Percentiles rank a stretch among this genome's conserved stretches.
These are phyloP conservation scores for Gossypium australe DNA, from an alignment of 345 rosid genomes.

Conservation along the genomic window DNA sequence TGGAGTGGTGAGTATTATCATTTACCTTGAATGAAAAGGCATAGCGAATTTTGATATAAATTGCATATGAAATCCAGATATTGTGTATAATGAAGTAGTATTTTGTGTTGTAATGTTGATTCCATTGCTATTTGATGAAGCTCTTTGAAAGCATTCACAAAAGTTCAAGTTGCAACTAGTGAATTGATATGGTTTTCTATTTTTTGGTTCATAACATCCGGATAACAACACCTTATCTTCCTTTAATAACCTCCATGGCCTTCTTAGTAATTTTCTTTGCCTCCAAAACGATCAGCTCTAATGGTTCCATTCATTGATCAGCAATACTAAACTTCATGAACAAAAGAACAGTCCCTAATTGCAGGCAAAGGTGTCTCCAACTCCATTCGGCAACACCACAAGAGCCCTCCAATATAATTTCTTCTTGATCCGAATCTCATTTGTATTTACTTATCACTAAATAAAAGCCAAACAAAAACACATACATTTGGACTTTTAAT, in stretches of 20 bases:
- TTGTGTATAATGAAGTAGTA: neutral
- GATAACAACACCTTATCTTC: neutral
- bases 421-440: neutral
- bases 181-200: neutral
- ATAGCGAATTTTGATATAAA: neutral
- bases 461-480: neutral
- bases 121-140: neutral
- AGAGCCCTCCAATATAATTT: neutral
- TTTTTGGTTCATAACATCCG: neutral
- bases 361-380: neutral
- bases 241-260: neutral
- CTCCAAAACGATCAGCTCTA: neutral
- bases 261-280: neutral
- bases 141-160: neutral
- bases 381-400: neutral
- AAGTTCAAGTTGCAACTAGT: neutral
- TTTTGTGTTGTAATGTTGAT: neutral
- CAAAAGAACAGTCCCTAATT: neutral
- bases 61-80: neutral
- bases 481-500: neutral
- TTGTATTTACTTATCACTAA: neutral
- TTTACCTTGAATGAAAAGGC: neutral
- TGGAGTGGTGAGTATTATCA: slow-evolving; percentile 72
- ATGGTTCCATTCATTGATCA: neutral
- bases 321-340: neutral